phyloP scores from a whole-genome alignment of 345 rosid species.

The Mallotus nudiflorus region DNA sequence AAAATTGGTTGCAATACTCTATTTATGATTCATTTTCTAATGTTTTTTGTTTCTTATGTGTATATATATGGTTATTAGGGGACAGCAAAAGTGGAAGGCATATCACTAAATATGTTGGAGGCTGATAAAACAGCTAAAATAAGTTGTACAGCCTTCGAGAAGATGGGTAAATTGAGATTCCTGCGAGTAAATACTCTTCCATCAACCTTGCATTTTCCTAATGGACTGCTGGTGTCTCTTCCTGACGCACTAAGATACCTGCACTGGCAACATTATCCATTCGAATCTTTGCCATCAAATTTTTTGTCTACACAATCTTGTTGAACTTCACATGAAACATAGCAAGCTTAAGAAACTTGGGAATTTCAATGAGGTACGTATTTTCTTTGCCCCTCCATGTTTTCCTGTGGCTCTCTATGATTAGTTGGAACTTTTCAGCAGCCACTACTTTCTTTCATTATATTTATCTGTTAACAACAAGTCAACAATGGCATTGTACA shows the following conservation, averaged over 20 bases:
- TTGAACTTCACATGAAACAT: neutral
- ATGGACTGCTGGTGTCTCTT: constrained; percentile 2
- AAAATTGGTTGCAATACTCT: no score
- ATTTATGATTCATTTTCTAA: no score
- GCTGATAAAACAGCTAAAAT: neutral
- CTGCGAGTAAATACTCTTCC: neutral
- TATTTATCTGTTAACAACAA: no score
- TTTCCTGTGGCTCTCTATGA: no score
- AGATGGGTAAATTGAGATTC: neutral
- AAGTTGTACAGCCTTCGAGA: neutral
- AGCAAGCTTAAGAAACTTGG: neutral
- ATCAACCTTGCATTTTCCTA: no score
- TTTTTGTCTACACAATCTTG: neutral
- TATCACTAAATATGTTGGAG: neutral
- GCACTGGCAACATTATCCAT: neutral
- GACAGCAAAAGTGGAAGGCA: neutral
- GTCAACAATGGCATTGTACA: neutral
- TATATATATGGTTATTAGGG: neutral
- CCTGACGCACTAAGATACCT: constrained; percentile 1
- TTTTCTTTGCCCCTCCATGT: no score
- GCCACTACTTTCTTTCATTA: no score
- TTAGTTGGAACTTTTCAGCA: no score
- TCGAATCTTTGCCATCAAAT: neutral
- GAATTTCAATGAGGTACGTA: constrained; percentile 1
- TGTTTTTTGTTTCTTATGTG: no score